phyloP scores from a whole-genome alignment of 1,284 basidiomycete genomes.

The Peniophora sp. region DNA sequence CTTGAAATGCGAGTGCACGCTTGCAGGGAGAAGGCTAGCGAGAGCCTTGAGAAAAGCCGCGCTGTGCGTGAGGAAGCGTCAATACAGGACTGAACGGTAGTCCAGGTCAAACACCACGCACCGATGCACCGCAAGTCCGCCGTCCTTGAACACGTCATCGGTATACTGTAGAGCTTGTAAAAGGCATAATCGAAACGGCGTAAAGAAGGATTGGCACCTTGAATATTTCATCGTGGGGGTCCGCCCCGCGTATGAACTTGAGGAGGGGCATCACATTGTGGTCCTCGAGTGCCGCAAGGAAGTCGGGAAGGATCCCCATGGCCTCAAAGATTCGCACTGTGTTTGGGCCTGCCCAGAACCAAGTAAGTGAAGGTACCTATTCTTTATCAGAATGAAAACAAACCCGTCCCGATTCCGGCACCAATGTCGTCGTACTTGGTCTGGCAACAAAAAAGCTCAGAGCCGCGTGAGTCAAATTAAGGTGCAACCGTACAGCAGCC shows the following conservation, averaged over 20 bases:
- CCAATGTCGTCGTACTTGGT: slow-evolving; percentile 39
- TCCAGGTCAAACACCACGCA: not conserved
- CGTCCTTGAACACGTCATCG: slow-evolving; percentile 13
- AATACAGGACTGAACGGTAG: not conserved
- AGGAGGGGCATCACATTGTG: slow-evolving; percentile 23
- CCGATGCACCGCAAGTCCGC: slow-evolving; percentile 19
- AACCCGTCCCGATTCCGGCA: slow-evolving; percentile 43
- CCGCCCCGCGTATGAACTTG: slow-evolving; percentile 29
- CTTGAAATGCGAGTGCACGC: slow-evolving; percentile 30
- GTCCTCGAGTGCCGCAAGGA: slow-evolving; percentile 29
- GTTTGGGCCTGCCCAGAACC: slow-evolving; percentile 32
- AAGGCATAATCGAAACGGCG: not conserved
- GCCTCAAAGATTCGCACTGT: slow-evolving; percentile 33
- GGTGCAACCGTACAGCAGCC: slow-evolving; percentile 8
- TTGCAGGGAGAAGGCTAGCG: slow-evolving; percentile 28
- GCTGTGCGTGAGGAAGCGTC: slow-evolving; percentile 20
- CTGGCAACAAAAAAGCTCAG: slow-evolving; percentile 20
- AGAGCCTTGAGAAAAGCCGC: slow-evolving; percentile 39
- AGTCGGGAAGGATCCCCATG: slow-evolving; percentile 32
- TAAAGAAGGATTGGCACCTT: not conserved
- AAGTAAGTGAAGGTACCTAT: slow-evolving; percentile 1
- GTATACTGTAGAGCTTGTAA: no score
- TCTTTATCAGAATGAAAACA: not conserved
- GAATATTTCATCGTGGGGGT: not conserved
- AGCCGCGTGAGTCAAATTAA: not conserved